Evolutionary conservation across 176 grass and related monocot species (phyloP).

Genomic region (Alloteropsis semialata): DNA sequence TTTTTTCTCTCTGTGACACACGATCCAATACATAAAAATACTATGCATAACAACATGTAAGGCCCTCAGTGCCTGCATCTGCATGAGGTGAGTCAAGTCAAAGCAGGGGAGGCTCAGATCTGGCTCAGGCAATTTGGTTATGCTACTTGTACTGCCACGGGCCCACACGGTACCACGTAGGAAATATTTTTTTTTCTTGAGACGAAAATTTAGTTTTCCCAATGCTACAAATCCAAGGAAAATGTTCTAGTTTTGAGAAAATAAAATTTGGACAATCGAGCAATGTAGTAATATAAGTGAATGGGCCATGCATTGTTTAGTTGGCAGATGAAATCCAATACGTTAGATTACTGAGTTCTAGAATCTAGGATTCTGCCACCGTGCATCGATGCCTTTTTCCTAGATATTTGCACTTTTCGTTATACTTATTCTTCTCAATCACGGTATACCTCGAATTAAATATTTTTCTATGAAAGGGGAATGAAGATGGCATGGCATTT

Average conservation of each 20-base stretch:
- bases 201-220: not conserved
- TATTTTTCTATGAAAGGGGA: not conserved
- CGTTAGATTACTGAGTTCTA: not conserved
- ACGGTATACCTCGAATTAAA: not conserved
- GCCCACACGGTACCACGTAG: not conserved
- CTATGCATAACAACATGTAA: too few relatives aligned
- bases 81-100: conserved; percentile 4
- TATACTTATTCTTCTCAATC: not conserved
- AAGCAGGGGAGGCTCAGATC: conserved; percentile 6
- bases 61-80: not conserved
- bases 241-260: not conserved
- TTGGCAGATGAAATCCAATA: not conserved
- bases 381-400: not conserved
- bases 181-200: too few relatives aligned
- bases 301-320: not conserved
- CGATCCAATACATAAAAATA: too few relatives aligned
- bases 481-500: too few relatives aligned
- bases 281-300: too few relatives aligned
- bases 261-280: not conserved
- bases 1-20: too few relatives aligned
- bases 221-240: not conserved
- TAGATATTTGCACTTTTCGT: not conserved
- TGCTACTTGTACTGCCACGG: not conserved
- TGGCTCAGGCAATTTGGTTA: not conserved
- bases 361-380: not conserved